Evolutionary conservation across 1,284 basidiomycete genomes (phyloP).

Genomic region (Irpex sp.): DNA sequence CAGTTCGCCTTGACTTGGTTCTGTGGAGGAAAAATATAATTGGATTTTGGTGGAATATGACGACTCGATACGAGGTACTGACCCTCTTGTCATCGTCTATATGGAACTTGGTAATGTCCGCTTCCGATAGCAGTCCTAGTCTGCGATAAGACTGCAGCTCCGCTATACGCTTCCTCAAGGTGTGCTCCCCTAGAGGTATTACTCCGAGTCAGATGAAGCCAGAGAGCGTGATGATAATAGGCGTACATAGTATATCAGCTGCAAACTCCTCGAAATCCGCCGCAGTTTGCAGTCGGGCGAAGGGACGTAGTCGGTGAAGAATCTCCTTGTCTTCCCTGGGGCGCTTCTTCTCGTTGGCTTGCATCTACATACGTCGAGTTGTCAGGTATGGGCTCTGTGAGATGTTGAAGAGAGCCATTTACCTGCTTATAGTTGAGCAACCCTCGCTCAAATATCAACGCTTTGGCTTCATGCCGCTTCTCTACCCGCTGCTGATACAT

Average conservation of each 20-base stretch:
- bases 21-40: slow-evolving; percentile 26
- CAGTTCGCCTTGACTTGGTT: slow-evolving; percentile 49
- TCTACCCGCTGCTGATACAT: slow-evolving; percentile 93
- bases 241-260: slow-evolving; percentile 83
- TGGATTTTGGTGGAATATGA: not conserved
- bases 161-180: slow-evolving; percentile 79
- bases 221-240: not conserved
- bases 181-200: slow-evolving; percentile 64
- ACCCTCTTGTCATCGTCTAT: slow-evolving; percentile 70
- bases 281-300: slow-evolving; percentile 88
- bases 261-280: slow-evolving; percentile 89
- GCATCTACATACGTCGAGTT: slow-evolving; percentile 50
- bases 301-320: slow-evolving; percentile 84
- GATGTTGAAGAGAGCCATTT: slow-evolving; percentile 10
- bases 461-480: slow-evolving; percentile 82
- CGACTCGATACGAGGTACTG: slow-evolving; percentile 21
- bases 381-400: slow-evolving; percentile 1
- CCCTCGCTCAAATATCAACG: slow-evolving; percentile 90
- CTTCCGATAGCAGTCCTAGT: slow-evolving; percentile 73
- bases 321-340: slow-evolving; percentile 91
- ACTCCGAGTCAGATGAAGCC: not conserved
- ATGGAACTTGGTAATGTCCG: slow-evolving; percentile 89
- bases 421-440: slow-evolving; percentile 94
- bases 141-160: slow-evolving; percentile 87
- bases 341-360: slow-evolving; percentile 86